Evolutionary conservation across 148 eudicot species (phyloP).

Genomic region (Cornus controversa): DNA sequence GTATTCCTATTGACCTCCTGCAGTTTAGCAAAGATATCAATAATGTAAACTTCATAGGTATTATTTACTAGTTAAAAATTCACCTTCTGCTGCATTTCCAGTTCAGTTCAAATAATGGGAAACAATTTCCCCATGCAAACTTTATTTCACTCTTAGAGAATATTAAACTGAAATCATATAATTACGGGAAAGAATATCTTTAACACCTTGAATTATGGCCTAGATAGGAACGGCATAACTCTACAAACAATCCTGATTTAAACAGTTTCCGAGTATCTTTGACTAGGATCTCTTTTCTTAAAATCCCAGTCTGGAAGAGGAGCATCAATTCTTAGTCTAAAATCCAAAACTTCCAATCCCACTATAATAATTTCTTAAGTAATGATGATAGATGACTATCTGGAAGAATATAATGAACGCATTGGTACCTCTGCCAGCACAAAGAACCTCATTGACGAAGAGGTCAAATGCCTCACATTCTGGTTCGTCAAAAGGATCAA

Average conservation of each 20-base stretch:
- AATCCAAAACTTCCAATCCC: not conserved
- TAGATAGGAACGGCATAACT: too few relatives aligned
- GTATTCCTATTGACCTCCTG: not conserved
- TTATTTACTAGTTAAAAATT: not conserved
- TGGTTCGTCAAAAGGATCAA: conserved; percentile 91
- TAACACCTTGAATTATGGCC: too few relatives aligned
- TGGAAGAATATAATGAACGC: not conserved
- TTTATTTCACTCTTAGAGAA: not conserved
- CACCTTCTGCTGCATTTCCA: not conserved
- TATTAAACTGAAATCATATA: too few relatives aligned
- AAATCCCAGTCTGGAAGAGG: conserved; percentile 5
- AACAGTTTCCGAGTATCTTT: not conserved
- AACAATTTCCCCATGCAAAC: not conserved
- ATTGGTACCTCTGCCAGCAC: conserved; percentile 75
- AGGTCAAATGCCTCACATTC: conserved; percentile 88
- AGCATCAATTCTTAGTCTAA: not conserved
- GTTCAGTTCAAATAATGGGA: not conserved
- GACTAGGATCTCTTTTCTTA: not conserved
- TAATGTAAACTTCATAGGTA: not conserved
- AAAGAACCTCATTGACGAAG: conserved; percentile 79
- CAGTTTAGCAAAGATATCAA: not conserved
- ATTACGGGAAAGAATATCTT: too few relatives aligned
- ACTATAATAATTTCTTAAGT: too few relatives aligned
- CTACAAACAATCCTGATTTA: too few relatives aligned
- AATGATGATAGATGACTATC: not conserved